These are phyloP conservation scores for Celoporthe dispersa DNA, from an alignment of 2,329 filamentous ascomycete genomes.

Conservation along the genomic window DNA sequence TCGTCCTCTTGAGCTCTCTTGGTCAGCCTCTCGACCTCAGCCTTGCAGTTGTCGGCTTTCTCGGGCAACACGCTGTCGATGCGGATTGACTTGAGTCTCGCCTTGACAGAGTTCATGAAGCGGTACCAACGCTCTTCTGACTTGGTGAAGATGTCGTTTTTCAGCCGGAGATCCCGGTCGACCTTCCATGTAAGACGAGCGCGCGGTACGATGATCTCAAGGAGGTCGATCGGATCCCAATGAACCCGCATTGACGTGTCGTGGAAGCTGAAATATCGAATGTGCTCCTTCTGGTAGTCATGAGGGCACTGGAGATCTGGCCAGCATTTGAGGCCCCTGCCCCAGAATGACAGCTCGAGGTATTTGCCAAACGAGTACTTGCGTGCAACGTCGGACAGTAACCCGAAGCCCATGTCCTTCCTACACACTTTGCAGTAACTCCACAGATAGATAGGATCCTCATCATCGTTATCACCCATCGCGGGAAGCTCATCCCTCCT, in stretches of 20 bases:
- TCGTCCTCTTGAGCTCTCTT: constrained; percentile 87
- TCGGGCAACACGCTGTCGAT: constrained; percentile 89
- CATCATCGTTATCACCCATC: constrained; percentile 49
- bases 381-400: constrained; percentile 94
- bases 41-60: constrained; percentile 79
- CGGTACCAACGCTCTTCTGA: constrained; percentile 81
- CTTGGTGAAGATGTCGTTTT: constrained; percentile 86
- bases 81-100: constrained; percentile 83
- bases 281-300: constrained; percentile 89
- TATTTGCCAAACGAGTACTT: constrained; percentile 99
- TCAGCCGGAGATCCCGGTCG: constrained; percentile 86
- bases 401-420: constrained; percentile 84
- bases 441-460: constrained; percentile 88
- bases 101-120: constrained; percentile 87
- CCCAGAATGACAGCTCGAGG: constrained; percentile 97
- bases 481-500: constrained; percentile 48
- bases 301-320: constrained; percentile 78
- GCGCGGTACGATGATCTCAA: constrained; percentile 92
- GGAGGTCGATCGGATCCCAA: constrained; percentile 88
- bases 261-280: constrained; percentile 88
- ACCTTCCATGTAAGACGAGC: constrained; percentile 97
- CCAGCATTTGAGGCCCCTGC: constrained; percentile 75
- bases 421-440: constrained; percentile 92
- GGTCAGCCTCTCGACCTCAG: constrained; percentile 77
- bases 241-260: constrained; percentile 87